Evolutionary conservation across 108 stramenopile species (phyloP).

Genomic region (Aurantiochytrium sp.): DNA sequence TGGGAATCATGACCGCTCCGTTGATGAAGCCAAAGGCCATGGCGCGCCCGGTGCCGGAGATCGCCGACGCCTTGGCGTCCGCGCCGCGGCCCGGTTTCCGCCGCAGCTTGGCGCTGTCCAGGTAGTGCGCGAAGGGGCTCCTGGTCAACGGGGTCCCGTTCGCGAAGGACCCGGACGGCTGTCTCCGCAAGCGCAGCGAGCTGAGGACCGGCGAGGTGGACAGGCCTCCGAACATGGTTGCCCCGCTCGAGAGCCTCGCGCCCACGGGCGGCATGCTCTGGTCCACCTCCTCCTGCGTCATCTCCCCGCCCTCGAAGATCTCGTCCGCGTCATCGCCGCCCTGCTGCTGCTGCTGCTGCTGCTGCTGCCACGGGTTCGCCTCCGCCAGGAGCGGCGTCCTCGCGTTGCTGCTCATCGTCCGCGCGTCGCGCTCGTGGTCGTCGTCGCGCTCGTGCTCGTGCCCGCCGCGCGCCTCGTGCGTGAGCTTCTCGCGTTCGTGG

Average conservation of each 20-base stretch:
- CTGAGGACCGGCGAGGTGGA: background rate
- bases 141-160: background rate
- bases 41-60: background rate
- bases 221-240: background rate
- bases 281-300: background rate
- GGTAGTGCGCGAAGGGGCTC: background rate
- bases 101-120: background rate
- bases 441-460: too few relatives aligned
- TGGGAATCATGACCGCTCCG: constrained; percentile 15
- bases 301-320: background rate
- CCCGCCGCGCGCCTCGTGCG: too few relatives aligned
- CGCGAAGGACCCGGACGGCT: background rate
- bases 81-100: background rate
- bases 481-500: too few relatives aligned
- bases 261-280: background rate
- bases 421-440: too few relatives aligned
- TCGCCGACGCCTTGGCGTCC: background rate
- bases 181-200: background rate
- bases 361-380: too few relatives aligned
- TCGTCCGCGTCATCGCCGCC: background rate
- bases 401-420: too few relatives aligned
- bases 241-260: background rate
- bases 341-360: too few relatives aligned
- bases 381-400: too few relatives aligned
- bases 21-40: background rate